These are phyloP conservation scores for Citrus australasica DNA, from an alignment of 345 rosid species.

Conservation along the genomic window DNA sequence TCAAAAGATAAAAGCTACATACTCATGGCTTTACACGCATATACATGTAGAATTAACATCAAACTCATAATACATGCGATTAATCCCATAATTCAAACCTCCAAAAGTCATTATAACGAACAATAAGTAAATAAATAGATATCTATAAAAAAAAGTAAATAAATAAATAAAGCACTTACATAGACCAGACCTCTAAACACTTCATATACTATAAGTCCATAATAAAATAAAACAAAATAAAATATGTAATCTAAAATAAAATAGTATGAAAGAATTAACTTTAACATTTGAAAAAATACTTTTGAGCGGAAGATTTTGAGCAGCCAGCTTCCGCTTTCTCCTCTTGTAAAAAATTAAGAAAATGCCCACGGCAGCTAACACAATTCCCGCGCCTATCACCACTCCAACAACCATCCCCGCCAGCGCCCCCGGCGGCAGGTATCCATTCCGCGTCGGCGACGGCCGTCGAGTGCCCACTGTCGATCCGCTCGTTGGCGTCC, in stretches of 20 bases:
- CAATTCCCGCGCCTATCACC: constrained; percentile 25
- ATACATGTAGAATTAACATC: neutral
- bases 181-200: neutral
- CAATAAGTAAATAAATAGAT: no score
- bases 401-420: constrained; percentile 23
- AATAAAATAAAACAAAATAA: neutral
- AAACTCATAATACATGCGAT: neutral
- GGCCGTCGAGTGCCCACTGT: neutral
- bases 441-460: neutral
- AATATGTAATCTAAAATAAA: neutral
- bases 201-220: neutral
- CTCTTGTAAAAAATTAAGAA: constrained; percentile 14
- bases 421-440: constrained; percentile 1
- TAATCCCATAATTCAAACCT: neutral
- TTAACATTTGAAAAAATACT: constrained; percentile 1
- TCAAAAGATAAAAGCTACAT: neutral
- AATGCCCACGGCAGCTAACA: constrained; percentile 20
- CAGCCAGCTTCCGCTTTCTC: constrained; percentile 25
- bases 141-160: no score
- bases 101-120: neutral
- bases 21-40: neutral
- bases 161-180: no score
- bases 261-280: neutral
- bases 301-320: constrained; percentile 8
- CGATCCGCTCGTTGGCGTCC: constrained; percentile 2